A percentile compares a stretch with the other conserved stretches of the same genome.
phyloP scores from a whole-genome alignment of 2,329 filamentous ascomycete species.

The Bipolaris zeicola region DNA sequence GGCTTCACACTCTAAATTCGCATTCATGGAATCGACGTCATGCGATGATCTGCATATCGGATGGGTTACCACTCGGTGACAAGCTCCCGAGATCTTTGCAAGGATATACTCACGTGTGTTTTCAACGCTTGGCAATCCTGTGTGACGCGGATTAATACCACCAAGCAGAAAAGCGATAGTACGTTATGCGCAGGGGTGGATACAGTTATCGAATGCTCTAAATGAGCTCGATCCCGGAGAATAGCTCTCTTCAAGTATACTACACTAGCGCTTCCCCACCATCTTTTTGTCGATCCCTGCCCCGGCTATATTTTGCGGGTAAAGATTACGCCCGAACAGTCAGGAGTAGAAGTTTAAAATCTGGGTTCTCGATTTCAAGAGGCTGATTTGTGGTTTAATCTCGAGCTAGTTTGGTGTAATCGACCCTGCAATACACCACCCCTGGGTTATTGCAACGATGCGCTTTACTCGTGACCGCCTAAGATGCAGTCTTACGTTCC shows the following conservation, averaged over 20 bases:
- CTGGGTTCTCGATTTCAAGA: neutral
- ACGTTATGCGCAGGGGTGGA: constrained; percentile 4
- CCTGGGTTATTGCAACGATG: constrained; percentile 5
- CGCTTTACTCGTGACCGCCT: constrained; percentile 18
- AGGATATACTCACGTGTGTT: neutral
- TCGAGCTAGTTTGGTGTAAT: neutral
- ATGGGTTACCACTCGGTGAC: neutral
- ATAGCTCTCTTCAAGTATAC: constrained; percentile 4
- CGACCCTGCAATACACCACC: neutral
- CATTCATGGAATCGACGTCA: neutral
- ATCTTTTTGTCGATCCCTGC: constrained; percentile 16
- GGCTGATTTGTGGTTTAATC: neutral
- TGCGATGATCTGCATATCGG: constrained; percentile 2
- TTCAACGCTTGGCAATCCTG: neutral
- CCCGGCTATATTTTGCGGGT: constrained; percentile 12
- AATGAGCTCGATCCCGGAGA: constrained; percentile 18
- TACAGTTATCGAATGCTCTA: constrained; percentile 13
- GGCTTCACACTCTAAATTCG: neutral
- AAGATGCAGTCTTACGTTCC: constrained; percentile 3
- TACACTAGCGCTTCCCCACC: constrained; percentile 25
- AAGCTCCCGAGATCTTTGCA: neutral
- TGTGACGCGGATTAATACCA: neutral
- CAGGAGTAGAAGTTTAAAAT: neutral
- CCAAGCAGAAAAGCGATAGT: neutral
- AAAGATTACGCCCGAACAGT: neutral